phyloP scores from a whole-genome alignment of 2,329 filamentous ascomycete genomes.

The Lizonia empirigonia region DNA sequence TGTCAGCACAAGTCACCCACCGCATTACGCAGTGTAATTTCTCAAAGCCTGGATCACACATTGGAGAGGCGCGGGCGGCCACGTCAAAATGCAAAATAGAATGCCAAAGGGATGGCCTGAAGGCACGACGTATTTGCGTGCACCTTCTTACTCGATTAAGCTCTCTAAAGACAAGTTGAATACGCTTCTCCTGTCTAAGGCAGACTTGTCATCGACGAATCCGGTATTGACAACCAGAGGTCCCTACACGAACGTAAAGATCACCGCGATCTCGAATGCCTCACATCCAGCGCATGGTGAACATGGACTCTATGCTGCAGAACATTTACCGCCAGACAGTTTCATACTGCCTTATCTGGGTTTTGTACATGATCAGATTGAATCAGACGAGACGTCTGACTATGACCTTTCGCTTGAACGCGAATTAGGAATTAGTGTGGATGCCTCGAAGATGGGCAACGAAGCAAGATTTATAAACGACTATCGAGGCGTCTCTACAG shows the following conservation, averaged over 20 bases:
- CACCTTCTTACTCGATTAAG: constrained; percentile 41
- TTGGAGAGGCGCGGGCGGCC: background rate
- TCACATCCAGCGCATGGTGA: constrained; percentile 57
- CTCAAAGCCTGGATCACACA: background rate
- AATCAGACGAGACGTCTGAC: constrained; percentile 52
- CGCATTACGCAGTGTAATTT: background rate
- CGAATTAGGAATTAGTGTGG: constrained; percentile 55
- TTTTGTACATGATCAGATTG: constrained; percentile 52
- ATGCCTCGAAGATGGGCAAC: constrained; percentile 57
- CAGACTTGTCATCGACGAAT: constrained; percentile 23
- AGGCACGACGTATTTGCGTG: constrained; percentile 33
- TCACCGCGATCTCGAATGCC: constrained; percentile 48
- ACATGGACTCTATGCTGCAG: constrained; percentile 55
- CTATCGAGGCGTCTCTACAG: constrained; percentile 54
- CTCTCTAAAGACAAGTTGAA: constrained; percentile 31
- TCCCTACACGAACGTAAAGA: constrained; percentile 49
- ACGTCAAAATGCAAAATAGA: constrained; percentile 3
- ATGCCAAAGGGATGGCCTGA: constrained; percentile 43
- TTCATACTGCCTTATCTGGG: constrained; percentile 60
- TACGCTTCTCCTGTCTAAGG: constrained; percentile 28
- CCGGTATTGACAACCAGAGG: constrained; percentile 22
- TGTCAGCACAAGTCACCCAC: background rate
- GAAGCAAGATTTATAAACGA: constrained; percentile 61
- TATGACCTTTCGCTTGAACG: constrained; percentile 60
- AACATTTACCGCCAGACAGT: constrained; percentile 51